Evolutionary conservation across 352 stramenopile genomes (phyloP), one percentile per base, ranked within the genome.

Genomic region (Globisporangium mamillatum): DNA sequence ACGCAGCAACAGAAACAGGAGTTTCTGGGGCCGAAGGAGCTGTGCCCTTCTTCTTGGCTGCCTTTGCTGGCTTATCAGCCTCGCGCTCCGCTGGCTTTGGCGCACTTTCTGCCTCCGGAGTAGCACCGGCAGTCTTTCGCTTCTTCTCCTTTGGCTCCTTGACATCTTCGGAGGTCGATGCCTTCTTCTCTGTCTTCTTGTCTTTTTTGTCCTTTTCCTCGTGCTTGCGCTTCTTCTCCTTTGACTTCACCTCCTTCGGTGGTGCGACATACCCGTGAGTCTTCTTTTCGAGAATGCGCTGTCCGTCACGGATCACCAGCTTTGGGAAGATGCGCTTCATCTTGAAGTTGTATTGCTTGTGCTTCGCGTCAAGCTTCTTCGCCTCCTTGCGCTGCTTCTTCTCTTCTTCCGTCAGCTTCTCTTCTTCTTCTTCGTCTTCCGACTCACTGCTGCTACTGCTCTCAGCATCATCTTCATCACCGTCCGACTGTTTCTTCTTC

Each of bases 291-390:
- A 92, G 65, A 34, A 95, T 75, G 8, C 88, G 88, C 62, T 82
- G 70, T 16, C 84, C 88, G 67, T 95, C 88, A 12, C 88, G 86
- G 36, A 95, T 82, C 60, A 94, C 82, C 22, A 95, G 73, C 64
- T 82, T 86, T 24, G 85, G 84, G 48, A 95, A 95, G 57, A 95
- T 41, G 0, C 86, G 82, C 75, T 94, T 95, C 76, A 95, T 94
- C 76, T 92, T 92, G 71, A 92, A 93, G 66, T 93, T 93, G 75
- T 95, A 95, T 72, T 91, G 80, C 71, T 93, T 95, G 77, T 93
- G 82, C 71, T 92, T 94, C 22, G 79, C 80, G 55, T 93, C 86
- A 18, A 93, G 70, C 18, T 74, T 69, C 72, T 91, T 93, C 6
- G 72, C 81, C 66, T 89, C 78, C 67, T 93, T 90, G 20, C 78